phyloP scores from a whole-genome alignment of 2,329 filamentous ascomycete species.

The Hymenoscyphus fraxineus region DNA sequence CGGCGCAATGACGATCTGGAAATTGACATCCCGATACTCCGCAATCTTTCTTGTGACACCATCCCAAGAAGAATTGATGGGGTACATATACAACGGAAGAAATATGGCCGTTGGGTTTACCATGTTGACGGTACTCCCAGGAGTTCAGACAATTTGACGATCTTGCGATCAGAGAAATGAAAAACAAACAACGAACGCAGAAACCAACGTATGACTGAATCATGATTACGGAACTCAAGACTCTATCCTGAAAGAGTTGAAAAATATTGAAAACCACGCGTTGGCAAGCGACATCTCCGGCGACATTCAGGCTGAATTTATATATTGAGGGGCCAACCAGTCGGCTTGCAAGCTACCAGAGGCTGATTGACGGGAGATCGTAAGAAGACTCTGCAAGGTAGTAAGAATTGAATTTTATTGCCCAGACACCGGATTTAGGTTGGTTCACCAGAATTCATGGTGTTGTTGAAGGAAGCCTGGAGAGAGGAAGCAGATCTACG shows the following conservation, averaged over 20 bases:
- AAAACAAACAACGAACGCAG: background rate
- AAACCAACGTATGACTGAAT: constrained; percentile 3
- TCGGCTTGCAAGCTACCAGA: constrained; percentile 1
- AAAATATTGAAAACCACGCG: constrained; percentile 9
- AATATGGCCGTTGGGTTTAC: constrained; percentile 23
- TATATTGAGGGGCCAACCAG: constrained; percentile 7
- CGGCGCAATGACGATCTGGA: constrained; percentile 25
- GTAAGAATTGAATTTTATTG: constrained; percentile 1
- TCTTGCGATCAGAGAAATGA: background rate
- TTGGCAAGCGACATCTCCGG: constrained; percentile 5
- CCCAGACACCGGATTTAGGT: constrained; percentile 2
- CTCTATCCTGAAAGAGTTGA: background rate
- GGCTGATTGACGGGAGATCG: constrained; percentile 8
- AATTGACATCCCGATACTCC: constrained; percentile 22
- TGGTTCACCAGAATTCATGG: background rate
- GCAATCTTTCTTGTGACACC: constrained; percentile 20
- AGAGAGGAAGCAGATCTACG: background rate
- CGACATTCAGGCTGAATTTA: constrained; percentile 15
- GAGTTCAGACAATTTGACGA: background rate
- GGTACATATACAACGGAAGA: constrained; percentile 28
- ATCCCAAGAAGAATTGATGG: constrained; percentile 26
- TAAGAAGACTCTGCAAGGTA: constrained; percentile 2
- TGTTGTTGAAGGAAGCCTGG: constrained; percentile 1
- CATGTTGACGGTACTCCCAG: constrained; percentile 15
- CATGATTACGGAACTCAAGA: background rate